Conservation (phyloP, 73 alveolate species). For the Blepharisma japonicum region DNA sequence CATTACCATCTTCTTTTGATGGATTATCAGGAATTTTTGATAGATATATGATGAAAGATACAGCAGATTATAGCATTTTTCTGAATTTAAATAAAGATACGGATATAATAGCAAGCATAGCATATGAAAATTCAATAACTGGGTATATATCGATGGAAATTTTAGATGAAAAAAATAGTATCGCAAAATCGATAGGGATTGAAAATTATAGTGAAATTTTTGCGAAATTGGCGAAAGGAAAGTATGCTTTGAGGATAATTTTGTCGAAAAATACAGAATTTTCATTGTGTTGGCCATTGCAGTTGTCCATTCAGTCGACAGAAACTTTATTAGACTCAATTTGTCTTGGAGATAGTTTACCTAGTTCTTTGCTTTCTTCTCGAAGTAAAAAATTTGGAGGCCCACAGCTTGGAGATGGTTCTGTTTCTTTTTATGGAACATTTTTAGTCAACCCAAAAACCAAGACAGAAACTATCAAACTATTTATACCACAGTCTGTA, state of each 20-base stretch:
- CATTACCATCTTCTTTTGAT: neutral
- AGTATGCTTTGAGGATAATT: neutral
- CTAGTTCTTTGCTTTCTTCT: neutral
- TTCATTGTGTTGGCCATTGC: neutral
- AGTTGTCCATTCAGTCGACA: neutral
- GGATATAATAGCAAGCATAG: neutral
- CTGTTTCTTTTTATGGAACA: neutral
- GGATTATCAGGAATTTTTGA: no score
- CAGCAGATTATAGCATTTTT: neutral
- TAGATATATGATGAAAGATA: neutral
- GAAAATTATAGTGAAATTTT: neutral
- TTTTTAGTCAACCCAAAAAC: neutral
- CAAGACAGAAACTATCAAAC: no score
- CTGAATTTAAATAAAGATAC: neutral
- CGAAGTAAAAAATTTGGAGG: neutral
- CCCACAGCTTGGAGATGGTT: conserved; percentile 11
- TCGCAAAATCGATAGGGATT: neutral
- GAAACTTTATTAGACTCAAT: neutral
- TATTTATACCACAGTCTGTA: no score
- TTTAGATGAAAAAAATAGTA: neutral
- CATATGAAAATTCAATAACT: neutral
- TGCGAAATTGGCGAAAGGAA: neutral
- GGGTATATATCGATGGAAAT: neutral
- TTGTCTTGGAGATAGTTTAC: conserved; percentile 4
- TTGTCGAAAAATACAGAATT: neutral